phyloP scores from a whole-genome alignment of 345 rosid species.

The Lumnitzera racemosa region DNA sequence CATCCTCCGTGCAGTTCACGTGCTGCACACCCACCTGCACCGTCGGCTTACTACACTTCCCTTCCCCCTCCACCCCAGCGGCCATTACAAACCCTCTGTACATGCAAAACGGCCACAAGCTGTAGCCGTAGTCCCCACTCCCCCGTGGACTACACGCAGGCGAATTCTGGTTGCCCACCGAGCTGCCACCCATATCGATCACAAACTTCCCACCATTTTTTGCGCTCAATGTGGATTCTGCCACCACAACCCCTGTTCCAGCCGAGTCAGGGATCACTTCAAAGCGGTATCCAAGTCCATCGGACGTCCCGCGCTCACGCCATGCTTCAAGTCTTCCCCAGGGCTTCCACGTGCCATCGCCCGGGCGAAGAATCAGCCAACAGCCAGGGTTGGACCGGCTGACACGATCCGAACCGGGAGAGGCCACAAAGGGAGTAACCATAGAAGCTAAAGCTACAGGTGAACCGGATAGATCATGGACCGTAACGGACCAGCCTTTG shows the following conservation, averaged over 20 bases:
- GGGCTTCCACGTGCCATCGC: slow-evolving; percentile 79
- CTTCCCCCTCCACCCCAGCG: slow-evolving; percentile 78
- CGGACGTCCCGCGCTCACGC: slow-evolving; percentile 75
- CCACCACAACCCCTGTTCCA: slow-evolving; percentile 57
- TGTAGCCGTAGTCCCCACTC: slow-evolving; percentile 69
- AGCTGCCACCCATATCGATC: slow-evolving; percentile 40
- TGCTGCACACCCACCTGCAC: slow-evolving; percentile 92
- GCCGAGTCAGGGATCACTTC: slow-evolving; percentile 65
- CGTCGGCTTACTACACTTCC: slow-evolving; percentile 74
- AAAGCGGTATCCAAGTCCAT: slow-evolving; percentile 71
- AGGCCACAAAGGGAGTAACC: slow-evolving; percentile 79
- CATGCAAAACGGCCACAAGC: slow-evolving; percentile 59
- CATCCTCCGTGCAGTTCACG: slow-evolving; percentile 87
- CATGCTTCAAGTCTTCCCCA: slow-evolving; percentile 96
- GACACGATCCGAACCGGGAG: slow-evolving; percentile 81
- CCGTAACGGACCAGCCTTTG: slow-evolving; percentile 89
- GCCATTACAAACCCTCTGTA: slow-evolving; percentile 83
- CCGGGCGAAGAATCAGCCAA: slow-evolving; percentile 85
- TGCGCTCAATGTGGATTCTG: slow-evolving; percentile 58
- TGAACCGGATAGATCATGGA: slow-evolving; percentile 87
- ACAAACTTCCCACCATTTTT: slow-evolving; percentile 70
- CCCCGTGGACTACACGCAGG: slow-evolving; percentile 73
- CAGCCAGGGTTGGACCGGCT: slow-evolving; percentile 85
- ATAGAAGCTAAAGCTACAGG: slow-evolving; percentile 83
- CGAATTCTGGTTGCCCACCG: slow-evolving; percentile 29